Evolutionary conservation across 2,329 filamentous ascomycete genomes (phyloP).

Genomic region (Hirsutella thompsonii): DNA sequence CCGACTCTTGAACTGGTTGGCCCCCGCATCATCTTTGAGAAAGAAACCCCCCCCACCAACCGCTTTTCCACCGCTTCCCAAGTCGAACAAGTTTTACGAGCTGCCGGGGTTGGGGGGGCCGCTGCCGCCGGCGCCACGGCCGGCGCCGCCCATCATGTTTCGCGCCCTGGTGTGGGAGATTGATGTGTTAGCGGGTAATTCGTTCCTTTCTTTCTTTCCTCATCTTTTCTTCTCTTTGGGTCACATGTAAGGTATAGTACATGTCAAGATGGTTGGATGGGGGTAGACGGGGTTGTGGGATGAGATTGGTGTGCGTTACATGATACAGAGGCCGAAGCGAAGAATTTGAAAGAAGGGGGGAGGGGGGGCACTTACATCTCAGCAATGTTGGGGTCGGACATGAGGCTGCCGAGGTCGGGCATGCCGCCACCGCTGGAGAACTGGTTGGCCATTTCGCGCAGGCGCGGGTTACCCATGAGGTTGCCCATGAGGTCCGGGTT

Average conservation of each 20-base stretch:
- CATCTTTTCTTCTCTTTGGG: neutral
- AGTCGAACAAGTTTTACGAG: too few relatives aligned
- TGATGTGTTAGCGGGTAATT: too few relatives aligned
- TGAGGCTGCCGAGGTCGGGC: constrained; percentile 74
- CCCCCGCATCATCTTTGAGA: too few relatives aligned
- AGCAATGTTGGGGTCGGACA: constrained; percentile 85
- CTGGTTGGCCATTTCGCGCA: constrained; percentile 75
- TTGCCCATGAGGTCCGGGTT: constrained; percentile 88
- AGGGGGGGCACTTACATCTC: constrained; percentile 63
- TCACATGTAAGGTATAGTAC: neutral
- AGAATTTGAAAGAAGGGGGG: too few relatives aligned
- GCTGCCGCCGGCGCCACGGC: neutral
- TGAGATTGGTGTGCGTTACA: too few relatives aligned
- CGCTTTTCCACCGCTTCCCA: too few relatives aligned
- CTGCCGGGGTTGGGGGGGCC: neutral
- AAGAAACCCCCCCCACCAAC: too few relatives aligned
- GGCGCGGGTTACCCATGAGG: constrained; percentile 84
- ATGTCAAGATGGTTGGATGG: neutral
- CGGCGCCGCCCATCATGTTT: constrained; percentile 29
- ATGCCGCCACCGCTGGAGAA: constrained; percentile 71
- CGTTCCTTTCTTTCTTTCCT: too few relatives aligned
- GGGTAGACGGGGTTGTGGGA: neutral
- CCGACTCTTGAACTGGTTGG: too few relatives aligned
- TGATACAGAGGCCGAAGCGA: too few relatives aligned
- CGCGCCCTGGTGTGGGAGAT: constrained; percentile 29